These are phyloP conservation scores for Daldinia caldariorum DNA, from an alignment of 495 filamentous ascomycete species.

Conservation along the genomic window DNA sequence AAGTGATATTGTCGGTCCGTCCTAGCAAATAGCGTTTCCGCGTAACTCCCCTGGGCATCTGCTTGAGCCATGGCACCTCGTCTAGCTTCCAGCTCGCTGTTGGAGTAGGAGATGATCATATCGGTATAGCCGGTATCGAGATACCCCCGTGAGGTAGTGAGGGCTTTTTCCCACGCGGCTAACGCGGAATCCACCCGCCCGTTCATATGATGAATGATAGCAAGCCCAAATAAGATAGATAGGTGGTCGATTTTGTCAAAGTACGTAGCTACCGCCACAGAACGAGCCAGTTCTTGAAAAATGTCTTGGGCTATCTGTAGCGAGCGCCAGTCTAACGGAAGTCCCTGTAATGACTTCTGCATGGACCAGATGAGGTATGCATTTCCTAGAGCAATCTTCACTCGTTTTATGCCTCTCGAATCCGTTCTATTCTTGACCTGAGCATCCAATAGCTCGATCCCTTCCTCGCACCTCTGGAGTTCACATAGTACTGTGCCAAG, in stretches of 20 bases:
- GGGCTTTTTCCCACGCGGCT: slow-evolving; percentile 8
- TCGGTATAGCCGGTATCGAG: slow-evolving; percentile 9
- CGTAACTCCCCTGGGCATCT: slow-evolving; percentile 4
- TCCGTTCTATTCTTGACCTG: not conserved
- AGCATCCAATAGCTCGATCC: slow-evolving; percentile 1
- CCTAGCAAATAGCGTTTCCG: slow-evolving; percentile 9
- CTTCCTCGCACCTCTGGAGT: slow-evolving; percentile 14
- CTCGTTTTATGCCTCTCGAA: not conserved
- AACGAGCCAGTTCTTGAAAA: slow-evolving; percentile 8
- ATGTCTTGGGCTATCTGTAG: slow-evolving; percentile 5
- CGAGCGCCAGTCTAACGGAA: slow-evolving; percentile 16
- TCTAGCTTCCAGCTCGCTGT: slow-evolving; percentile 16
- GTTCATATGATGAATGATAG: slow-evolving; percentile 1
- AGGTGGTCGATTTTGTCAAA: slow-evolving; percentile 8
- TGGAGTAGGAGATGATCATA: slow-evolving; percentile 19
- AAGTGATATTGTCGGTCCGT: slow-evolving; percentile 31
- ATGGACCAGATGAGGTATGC: slow-evolving; percentile 12
- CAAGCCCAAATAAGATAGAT: slow-evolving; percentile 5
- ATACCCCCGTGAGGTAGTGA: slow-evolving; percentile 3
- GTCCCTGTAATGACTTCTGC: not conserved
- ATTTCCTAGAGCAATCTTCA: slow-evolving; percentile 15
- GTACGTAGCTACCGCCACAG: slow-evolving; percentile 3
- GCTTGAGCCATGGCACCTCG: not conserved
- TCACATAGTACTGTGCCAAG: slow-evolving; percentile 20
- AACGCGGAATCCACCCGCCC: slow-evolving; percentile 6